Evolutionary conservation across 2,329 filamentous ascomycete genomes (phyloP), one percentile per base, ranked within the genome.

Genomic region (Aspergillus caelatus): DNA sequence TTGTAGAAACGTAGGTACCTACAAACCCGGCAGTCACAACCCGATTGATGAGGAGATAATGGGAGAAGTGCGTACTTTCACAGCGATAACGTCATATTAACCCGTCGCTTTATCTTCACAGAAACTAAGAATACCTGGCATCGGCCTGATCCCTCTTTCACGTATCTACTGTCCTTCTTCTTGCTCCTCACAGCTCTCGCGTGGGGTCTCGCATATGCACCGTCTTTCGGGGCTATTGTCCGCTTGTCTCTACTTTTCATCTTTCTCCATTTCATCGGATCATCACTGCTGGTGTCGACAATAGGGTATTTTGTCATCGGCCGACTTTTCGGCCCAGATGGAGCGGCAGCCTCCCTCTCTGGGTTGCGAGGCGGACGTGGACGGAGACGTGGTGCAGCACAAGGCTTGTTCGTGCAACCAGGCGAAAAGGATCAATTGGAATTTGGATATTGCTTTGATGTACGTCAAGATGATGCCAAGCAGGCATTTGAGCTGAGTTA

Each of bases 41-140:
- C 16, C 16, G 21, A 32, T 12, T n/a, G 45, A 21, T 10, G 19
- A 50, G 21, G 45, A 28, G 23, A 28, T 14, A 12, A 50, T 14
- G 23, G 46, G 14, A 16, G 16, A 26, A 16, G 6, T 50, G 26
- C 28, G 46, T 50, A 28, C 48, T 23, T 9, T 41, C 21, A 48
- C 23, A 14, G 6, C 19, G 26, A n/a, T 30, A 52, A 52, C 16
- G 10, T 19, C 14, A 19, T 52, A 30, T n/a, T 52, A 28, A 52
- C 48, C 19, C 8, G 19, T 41, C 48, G 28, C 26, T 30, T 28
- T 26, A 26, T 26, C 21, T 26, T 26, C 45, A 56, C 65, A 88
- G 85, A 90, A 84, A 90, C 88, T 45, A 89, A 89, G 75, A 89
- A 90, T 74, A 89, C 87, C 66, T 90, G 88, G 83, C 88, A 90